phyloP scores from a whole-genome alignment of 2,329 filamentous ascomycete species.

The Talaromyces sp. region DNA sequence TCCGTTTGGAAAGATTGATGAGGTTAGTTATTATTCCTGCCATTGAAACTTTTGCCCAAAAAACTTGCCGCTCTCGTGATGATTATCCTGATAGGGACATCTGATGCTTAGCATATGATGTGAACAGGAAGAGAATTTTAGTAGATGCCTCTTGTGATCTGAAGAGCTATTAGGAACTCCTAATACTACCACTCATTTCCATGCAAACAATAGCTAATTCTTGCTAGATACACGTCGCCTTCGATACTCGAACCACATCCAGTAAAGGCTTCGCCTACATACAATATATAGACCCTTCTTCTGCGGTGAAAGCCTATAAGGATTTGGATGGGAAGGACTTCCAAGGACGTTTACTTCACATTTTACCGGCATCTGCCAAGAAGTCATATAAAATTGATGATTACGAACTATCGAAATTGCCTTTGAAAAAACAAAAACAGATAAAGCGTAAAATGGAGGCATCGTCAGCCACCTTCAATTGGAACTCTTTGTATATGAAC shows the following conservation, averaged over 20 bases:
- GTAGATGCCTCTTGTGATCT: conserved; percentile 98
- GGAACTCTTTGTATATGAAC: conserved; percentile 99
- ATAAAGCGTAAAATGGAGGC: conserved; percentile 81
- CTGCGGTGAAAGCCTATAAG: conserved; percentile 73
- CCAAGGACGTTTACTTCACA: conserved; percentile 85
- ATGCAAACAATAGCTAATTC: conserved; percentile 35
- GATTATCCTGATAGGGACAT: conserved; percentile 99
- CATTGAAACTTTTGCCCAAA: neutral
- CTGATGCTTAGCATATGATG: conserved; percentile 89
- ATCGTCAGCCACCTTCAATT: conserved; percentile 75
- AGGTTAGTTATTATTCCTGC: conserved; percentile 59
- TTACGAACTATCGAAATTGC: conserved; percentile 81
- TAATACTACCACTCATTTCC: neutral
- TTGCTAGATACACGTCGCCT: conserved; percentile 75
- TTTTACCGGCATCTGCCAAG: conserved; percentile 78
- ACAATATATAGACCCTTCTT: conserved; percentile 65
- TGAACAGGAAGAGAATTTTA: conserved; percentile 85
- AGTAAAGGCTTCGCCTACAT: conserved; percentile 91
- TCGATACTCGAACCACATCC: conserved; percentile 60
- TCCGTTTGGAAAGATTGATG: conserved; percentile 69
- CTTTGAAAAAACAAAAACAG: conserved; percentile 88
- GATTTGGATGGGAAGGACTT: conserved; percentile 78
- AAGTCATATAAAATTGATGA: conserved; percentile 79
- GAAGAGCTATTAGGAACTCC: conserved; percentile 41
- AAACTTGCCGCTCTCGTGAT: conserved; percentile 60